Percentiles rank a stretch among this genome's conserved stretches.
Conservation (phyloP, 2,329 filamentous ascomycete genomes). For the Hirsutella minnesotensis region DNA sequence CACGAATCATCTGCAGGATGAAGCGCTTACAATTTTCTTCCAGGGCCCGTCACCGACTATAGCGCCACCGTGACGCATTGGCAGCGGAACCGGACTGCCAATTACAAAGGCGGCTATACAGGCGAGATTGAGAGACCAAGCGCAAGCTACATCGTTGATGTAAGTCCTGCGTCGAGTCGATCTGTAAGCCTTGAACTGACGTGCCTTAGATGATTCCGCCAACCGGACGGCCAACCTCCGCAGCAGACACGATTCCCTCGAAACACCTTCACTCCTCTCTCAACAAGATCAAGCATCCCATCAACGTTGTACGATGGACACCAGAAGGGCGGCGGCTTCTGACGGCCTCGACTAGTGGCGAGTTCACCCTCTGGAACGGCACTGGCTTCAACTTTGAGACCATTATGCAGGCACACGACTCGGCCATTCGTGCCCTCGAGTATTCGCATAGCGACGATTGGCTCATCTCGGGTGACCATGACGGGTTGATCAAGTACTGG, state of each 20-base stretch:
- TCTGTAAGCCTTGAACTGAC: slow-evolving; percentile 6
- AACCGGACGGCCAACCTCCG: slow-evolving; percentile 57
- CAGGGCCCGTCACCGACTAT: slow-evolving; percentile 88
- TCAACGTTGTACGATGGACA: slow-evolving; percentile 96
- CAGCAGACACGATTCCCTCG: slow-evolving; percentile 82
- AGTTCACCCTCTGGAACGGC: slow-evolving; percentile 98
- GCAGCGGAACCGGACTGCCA: slow-evolving; percentile 64
- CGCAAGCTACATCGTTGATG: slow-evolving; percentile 81
- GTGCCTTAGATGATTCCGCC: slow-evolving; percentile 71
- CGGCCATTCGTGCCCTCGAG: slow-evolving; percentile 66
- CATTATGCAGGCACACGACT: slow-evolving; percentile 95
- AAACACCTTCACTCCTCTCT: slow-evolving; percentile 95
- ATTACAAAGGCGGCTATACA: slow-evolving; percentile 57
- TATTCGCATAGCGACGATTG: slow-evolving; percentile 97
- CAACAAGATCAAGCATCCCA: slow-evolving; percentile 95
- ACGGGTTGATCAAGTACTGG: slow-evolving; percentile 96
- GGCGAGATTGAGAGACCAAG: slow-evolving; percentile 78
- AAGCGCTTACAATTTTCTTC: slow-evolving; percentile 9
- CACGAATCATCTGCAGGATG: no score
- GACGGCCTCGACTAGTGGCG: slow-evolving; percentile 89
- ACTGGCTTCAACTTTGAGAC: slow-evolving; percentile 99
- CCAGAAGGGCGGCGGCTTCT: slow-evolving; percentile 85
- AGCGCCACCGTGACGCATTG: slow-evolving; percentile 82
- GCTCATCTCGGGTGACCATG: slow-evolving; percentile 90
- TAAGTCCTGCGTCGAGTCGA: slow-evolving; percentile 19